A percentile compares a stretch with the other conserved stretches of the same genome.
These are phyloP conservation scores for Metschnikowia lochheadii DNA, from an alignment of 805 yeast species.

Conservation along the genomic window DNA sequence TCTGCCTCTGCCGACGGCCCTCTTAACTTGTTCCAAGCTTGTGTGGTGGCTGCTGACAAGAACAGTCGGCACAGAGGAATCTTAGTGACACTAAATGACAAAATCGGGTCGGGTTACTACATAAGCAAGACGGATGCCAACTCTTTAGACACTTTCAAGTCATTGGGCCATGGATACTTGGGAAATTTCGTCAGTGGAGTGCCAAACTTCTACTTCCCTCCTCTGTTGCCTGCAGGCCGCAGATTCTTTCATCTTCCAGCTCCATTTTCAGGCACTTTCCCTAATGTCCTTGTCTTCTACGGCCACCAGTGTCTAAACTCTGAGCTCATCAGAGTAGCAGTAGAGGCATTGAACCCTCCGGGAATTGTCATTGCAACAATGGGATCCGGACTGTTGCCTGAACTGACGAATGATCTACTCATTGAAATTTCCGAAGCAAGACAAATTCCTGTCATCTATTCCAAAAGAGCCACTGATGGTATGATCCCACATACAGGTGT, in stretches of 20 bases:
- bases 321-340: slow-evolving; percentile 43
- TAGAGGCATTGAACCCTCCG: slow-evolving; percentile 40
- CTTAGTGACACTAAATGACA: slow-evolving; percentile 61
- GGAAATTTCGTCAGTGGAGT: slow-evolving; percentile 67
- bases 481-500: slow-evolving; percentile 55
- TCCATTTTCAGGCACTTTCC: slow-evolving; percentile 20
- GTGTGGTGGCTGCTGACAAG: slow-evolving; percentile 53
- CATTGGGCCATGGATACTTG: slow-evolving; percentile 64
- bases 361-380: slow-evolving; percentile 66
- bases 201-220: slow-evolving; percentile 61
- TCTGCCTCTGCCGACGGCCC: slow-evolving; percentile 71
- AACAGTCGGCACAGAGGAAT: slow-evolving; percentile 56
- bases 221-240: slow-evolving; percentile 53
- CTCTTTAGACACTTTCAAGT: slow-evolving; percentile 64
- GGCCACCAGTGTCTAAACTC: slow-evolving; percentile 59
- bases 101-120: slow-evolving; percentile 66
- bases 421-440: slow-evolving; percentile 34
- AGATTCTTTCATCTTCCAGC: slow-evolving; percentile 20
- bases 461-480: slow-evolving; percentile 68
- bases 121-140: slow-evolving; percentile 70
- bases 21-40: slow-evolving; percentile 68
- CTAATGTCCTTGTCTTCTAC: slow-evolving; percentile 53
- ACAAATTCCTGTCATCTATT: slow-evolving; percentile 54
- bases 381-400: slow-evolving; percentile 67
- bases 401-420: slow-evolving; percentile 43